Evolutionary conservation across 2,329 filamentous ascomycete genomes (phyloP).

Genomic region (Ophiostoma populinum): DNA sequence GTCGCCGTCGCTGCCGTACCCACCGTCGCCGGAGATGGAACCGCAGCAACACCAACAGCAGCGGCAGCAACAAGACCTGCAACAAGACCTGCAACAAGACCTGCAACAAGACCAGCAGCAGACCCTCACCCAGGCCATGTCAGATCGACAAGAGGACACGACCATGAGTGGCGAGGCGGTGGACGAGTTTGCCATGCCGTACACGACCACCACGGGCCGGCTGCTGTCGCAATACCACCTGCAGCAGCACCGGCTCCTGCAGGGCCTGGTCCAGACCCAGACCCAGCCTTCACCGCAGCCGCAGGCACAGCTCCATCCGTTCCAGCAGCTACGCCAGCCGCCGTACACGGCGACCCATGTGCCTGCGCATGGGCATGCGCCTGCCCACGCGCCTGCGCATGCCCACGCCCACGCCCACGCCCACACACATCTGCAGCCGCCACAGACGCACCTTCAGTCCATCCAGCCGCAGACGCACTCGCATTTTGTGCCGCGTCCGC

Average conservation of each 20-base stretch:
- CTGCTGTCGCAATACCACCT: background rate
- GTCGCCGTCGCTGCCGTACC: constrained; percentile 14
- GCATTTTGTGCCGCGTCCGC: background rate
- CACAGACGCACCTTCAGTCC: background rate
- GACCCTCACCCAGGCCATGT: too few species aligned
- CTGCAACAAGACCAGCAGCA: too few species aligned
- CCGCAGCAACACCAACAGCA: background rate
- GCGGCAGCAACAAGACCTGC: background rate
- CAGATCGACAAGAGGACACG: too few species aligned
- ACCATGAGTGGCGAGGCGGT: constrained; percentile 6
- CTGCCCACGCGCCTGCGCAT: too few species aligned
- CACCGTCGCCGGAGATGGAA: constrained; percentile 7
- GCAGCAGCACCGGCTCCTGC: background rate
- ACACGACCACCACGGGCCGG: background rate
- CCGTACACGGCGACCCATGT: too few species aligned
- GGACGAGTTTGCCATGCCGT: constrained; percentile 2
- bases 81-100: background rate
- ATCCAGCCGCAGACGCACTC: background rate
- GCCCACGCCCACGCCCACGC: too few species aligned
- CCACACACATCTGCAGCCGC: background rate
- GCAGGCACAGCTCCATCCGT: background rate
- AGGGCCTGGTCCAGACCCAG: background rate
- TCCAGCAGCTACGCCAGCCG: background rate
- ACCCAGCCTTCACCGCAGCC: background rate
- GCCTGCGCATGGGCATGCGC: too few species aligned